These are phyloP conservation scores for Yamadazyma triangularis DNA, from an alignment of 1,139 yeast species.

Conservation along the genomic window DNA sequence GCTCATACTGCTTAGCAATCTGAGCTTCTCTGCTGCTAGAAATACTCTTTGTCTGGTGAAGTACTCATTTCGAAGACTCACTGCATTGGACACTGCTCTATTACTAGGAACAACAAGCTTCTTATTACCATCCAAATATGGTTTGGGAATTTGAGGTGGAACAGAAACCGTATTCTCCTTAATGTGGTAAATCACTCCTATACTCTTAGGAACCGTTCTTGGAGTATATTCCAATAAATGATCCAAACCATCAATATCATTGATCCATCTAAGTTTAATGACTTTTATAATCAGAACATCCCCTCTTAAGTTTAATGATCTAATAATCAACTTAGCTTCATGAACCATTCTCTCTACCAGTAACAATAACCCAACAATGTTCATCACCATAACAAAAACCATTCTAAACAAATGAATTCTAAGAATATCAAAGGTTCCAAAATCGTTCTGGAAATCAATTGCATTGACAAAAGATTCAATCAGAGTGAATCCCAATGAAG, in stretches of 20 bases:
- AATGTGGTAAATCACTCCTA: slow-evolving; percentile 15
- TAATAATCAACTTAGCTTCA: no score
- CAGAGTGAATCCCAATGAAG: slow-evolving; percentile 3
- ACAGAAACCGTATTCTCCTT: slow-evolving; percentile 11
- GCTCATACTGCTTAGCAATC: slow-evolving; percentile 33
- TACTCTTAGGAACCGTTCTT: slow-evolving; percentile 14
- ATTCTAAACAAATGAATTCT: slow-evolving; percentile 17
- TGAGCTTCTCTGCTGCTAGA: slow-evolving; percentile 35
- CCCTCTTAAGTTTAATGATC: no score
- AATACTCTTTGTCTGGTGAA: slow-evolving; percentile 32
- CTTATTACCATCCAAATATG: slow-evolving; percentile 37
- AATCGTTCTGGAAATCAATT: slow-evolving; percentile 4
- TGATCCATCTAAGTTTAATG: slow-evolving; percentile 1
- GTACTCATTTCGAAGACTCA: slow-evolving; percentile 33
- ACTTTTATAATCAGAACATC: neutral
- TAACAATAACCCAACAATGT: no score
- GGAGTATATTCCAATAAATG: slow-evolving; percentile 9
- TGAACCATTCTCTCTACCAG: neutral
- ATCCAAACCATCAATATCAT: no score
- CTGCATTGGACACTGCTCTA: slow-evolving; percentile 23
- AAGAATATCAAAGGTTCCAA: slow-evolving; percentile 16
- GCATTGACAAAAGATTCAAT: slow-evolving; percentile 1
- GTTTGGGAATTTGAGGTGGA: slow-evolving; percentile 41
- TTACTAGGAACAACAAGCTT: slow-evolving; percentile 31
- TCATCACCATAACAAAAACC: no score